Percentiles rank a stretch among this genome's conserved stretches.
Evolutionary conservation across 2,329 filamentous ascomycete genomes (phyloP).

Genomic region (Penicillium sclerotigenum): DNA sequence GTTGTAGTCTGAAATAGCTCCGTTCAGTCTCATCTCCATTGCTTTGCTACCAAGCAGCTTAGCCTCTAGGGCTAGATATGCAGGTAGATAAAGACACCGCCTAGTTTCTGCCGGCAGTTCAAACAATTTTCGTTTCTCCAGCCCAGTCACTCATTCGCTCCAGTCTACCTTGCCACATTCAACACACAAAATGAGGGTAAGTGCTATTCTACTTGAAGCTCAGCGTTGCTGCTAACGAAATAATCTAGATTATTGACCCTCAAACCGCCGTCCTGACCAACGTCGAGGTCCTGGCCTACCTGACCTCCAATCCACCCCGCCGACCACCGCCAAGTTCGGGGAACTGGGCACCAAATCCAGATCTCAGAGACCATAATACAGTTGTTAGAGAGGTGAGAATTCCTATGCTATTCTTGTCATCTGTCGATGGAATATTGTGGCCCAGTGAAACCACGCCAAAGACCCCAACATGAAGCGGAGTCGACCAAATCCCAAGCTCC

Average conservation of each 20-base stretch:
- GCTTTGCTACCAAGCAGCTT: not conserved
- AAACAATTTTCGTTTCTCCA: constrained; percentile 21
- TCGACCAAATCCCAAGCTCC: not conserved
- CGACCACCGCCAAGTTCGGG: constrained; percentile 37
- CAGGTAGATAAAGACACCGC: constrained; percentile 13
- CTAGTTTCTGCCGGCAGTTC: constrained; percentile 23
- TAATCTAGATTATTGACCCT: constrained; percentile 42
- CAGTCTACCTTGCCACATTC: constrained; percentile 4
- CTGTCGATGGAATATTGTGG: too few relatives aligned
- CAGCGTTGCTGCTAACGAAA: not conserved
- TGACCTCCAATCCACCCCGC: constrained; percentile 42
- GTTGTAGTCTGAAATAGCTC: not conserved
- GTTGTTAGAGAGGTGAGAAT: constrained; percentile 45
- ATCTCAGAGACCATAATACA: constrained; percentile 46
- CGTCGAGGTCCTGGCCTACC: constrained; percentile 44
- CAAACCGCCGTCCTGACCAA: constrained; percentile 46
- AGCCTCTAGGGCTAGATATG: not conserved
- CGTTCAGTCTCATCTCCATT: not conserved
- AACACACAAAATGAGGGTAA: constrained; percentile 27
- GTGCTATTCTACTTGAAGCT: not conserved
- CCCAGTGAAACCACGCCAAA: too few relatives aligned
- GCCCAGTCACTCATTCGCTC: not conserved
- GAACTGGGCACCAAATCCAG: constrained; percentile 41
- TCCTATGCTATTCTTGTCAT: fast-evolving
- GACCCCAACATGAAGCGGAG: not conserved